These are phyloP conservation scores for Yamadazyma buinensis DNA, from an alignment of 1,139 yeast genomes.

Conservation along the genomic window DNA sequence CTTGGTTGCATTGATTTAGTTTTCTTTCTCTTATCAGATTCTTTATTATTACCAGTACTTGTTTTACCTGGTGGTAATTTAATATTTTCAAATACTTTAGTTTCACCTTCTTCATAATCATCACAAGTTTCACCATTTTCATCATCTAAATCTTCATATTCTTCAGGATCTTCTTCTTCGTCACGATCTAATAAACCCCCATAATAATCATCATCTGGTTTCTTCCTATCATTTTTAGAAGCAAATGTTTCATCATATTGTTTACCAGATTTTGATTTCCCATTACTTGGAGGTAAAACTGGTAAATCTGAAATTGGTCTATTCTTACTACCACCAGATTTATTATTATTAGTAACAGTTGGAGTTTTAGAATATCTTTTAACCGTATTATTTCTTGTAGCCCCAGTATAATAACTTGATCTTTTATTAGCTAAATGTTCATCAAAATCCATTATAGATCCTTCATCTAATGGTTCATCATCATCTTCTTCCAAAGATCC, in stretches of 20 bases:
- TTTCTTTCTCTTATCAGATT: slow-evolving; percentile 9
- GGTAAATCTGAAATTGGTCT: slow-evolving; percentile 36
- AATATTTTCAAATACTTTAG: slow-evolving; percentile 41
- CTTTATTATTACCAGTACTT: slow-evolving; percentile 5
- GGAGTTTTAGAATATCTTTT: slow-evolving; percentile 17
- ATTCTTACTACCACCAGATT: slow-evolving; percentile 6
- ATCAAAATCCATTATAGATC: slow-evolving; percentile 41
- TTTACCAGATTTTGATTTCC: slow-evolving; percentile 8
- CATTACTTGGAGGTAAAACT: slow-evolving; percentile 22
- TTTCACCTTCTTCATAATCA: slow-evolving; percentile 14
- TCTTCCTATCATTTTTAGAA: slow-evolving; percentile 27
- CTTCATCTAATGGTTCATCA: slow-evolving; percentile 33
- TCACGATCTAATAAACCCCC: slow-evolving; percentile 16
- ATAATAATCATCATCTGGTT: slow-evolving; percentile 18
- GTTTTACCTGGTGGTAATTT: slow-evolving; percentile 33
- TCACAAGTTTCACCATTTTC: slow-evolving; percentile 18
- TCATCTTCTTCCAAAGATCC: slow-evolving; percentile 27
- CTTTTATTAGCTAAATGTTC: slow-evolving; percentile 41
- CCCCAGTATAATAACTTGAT: slow-evolving; percentile 33
- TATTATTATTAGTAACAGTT: too few species aligned
- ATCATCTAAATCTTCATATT: too few species aligned
- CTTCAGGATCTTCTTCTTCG: slow-evolving; percentile 16
- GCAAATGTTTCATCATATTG: slow-evolving; percentile 34
- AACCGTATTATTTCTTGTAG: slow-evolving; percentile 20
- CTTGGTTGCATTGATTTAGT: slow-evolving; percentile 30